These are phyloP conservation scores for Fusarium denticulatum DNA, from an alignment of 2,329 filamentous ascomycete species.

Conservation along the genomic window DNA sequence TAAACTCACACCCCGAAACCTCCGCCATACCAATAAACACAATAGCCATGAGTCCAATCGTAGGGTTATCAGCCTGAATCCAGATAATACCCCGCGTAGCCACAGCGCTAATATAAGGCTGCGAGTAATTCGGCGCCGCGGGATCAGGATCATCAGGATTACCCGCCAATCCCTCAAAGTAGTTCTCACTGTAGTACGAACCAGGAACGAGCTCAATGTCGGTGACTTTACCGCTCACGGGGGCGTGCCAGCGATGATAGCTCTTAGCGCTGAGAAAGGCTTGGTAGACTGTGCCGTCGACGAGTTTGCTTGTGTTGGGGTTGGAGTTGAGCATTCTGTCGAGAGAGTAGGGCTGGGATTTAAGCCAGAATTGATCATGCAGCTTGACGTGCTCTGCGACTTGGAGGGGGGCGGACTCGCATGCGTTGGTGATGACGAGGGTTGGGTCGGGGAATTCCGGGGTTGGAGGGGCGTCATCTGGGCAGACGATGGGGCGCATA, in stretches of 20 bases:
- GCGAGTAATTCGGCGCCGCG: neutral
- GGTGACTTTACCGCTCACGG: slow-evolving; percentile 65
- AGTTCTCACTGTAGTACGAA: slow-evolving; percentile 5
- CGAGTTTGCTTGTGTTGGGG: slow-evolving; percentile 59
- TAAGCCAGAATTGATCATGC: slow-evolving; percentile 73
- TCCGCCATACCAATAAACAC: slow-evolving; percentile 6
- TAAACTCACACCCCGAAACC: neutral
- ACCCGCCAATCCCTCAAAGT: neutral
- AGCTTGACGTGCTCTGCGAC: slow-evolving; percentile 57
- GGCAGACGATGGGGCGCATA: neutral
- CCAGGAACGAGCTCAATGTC: neutral
- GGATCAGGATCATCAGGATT: neutral
- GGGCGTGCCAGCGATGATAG: slow-evolving; percentile 76
- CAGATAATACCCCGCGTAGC: slow-evolving; percentile 6
- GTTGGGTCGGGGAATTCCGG: neutral
- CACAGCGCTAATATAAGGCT: neutral
- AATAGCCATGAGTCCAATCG: slow-evolving; percentile 1
- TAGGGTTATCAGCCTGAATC: neutral
- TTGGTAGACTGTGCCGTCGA: slow-evolving; percentile 72
- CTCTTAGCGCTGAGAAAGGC: slow-evolving; percentile 70
- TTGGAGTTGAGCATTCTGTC: slow-evolving; percentile 67
- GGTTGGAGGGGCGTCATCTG: neutral
- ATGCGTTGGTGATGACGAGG: slow-evolving; percentile 10
- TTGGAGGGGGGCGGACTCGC: slow-evolving; percentile 65
- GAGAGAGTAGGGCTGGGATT: slow-evolving; percentile 71